phyloP scores from a whole-genome alignment of 1,284 basidiomycete species.

The Meripilus lineatus region DNA sequence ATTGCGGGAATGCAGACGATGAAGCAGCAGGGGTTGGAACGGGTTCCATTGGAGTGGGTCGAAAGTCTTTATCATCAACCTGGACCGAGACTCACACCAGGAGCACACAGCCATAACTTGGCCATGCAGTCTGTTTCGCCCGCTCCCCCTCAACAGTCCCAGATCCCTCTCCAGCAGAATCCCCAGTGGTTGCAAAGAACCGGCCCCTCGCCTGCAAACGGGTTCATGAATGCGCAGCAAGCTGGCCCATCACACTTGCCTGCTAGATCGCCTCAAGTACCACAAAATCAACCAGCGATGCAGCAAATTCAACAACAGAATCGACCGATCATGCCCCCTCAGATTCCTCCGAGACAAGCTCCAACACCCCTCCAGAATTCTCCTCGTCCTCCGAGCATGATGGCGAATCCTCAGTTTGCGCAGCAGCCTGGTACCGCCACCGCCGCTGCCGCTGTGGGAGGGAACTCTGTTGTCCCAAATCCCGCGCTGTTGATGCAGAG shows the following conservation, averaged over 20 bases:
- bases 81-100: not conserved
- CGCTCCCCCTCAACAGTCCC: not conserved
- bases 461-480: no score
- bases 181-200: not conserved
- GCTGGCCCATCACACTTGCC: conserved; percentile 7
- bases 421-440: conserved; percentile 5
- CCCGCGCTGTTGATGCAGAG: not conserved
- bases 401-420: conserved; percentile 14
- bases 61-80: not conserved
- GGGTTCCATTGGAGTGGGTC: not conserved
- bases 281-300: not conserved
- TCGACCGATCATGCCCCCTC: no score
- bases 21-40: not conserved
- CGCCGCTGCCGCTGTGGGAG: conserved; percentile 1
- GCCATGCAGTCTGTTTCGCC: not conserved
- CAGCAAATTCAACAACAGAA: not conserved
- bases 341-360: not conserved
- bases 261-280: conserved; percentile 8
- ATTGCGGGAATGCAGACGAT: not conserved
- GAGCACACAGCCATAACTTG: not conserved
- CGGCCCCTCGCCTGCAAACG: not conserved
- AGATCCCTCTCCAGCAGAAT: not conserved
- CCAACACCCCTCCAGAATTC: conserved; percentile 13
- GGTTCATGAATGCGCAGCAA: conserved; percentile 2
- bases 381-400: conserved; percentile 20